phyloP scores from a whole-genome alignment of 2,329 filamentous ascomycete genomes.

The Pestalotiopsis sp. region DNA sequence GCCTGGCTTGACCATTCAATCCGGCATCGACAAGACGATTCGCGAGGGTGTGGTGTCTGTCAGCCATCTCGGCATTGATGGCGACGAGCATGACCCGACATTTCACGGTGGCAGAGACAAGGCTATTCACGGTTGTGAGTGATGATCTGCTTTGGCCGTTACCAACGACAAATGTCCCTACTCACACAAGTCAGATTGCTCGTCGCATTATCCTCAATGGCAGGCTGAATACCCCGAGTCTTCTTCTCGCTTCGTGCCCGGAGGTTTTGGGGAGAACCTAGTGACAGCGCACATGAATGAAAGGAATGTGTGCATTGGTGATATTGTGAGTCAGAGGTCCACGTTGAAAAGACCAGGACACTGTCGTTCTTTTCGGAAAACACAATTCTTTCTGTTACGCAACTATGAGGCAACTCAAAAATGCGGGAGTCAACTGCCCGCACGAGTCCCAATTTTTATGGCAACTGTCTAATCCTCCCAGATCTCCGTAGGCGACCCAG shows the following conservation, averaged over 20 bases:
- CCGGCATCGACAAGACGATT: slow-evolving; percentile 59
- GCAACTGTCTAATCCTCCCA: slow-evolving; percentile 7
- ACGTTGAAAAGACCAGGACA: background rate
- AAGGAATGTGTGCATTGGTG: slow-evolving; percentile 67
- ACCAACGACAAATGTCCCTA: background rate
- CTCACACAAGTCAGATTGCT: slow-evolving; percentile 50
- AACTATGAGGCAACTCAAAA: background rate
- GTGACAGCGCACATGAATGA: slow-evolving; percentile 63
- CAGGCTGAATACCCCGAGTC: slow-evolving; percentile 52
- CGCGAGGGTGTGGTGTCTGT: slow-evolving; percentile 49
- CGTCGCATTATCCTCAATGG: slow-evolving; percentile 62
- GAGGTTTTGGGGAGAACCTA: slow-evolving; percentile 69
- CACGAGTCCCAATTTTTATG: background rate
- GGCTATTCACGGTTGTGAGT: slow-evolving; percentile 60
- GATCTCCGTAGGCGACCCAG: slow-evolving; percentile 24
- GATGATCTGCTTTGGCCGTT: background rate
- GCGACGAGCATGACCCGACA: slow-evolving; percentile 64
- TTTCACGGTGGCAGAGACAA: slow-evolving; percentile 68
- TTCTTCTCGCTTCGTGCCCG: slow-evolving; percentile 54
- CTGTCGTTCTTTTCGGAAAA: too few relatives aligned
- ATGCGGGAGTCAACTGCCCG: background rate
- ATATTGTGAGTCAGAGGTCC: slow-evolving; percentile 43
- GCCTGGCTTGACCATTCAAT: slow-evolving; percentile 51
- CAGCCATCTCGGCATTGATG: slow-evolving; percentile 52
- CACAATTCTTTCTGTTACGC: too few relatives aligned